Evolutionary conservation across 345 rosid genomes (phyloP), one percentile per base, ranked within the genome.

Genomic region (Acer campestre): DNA sequence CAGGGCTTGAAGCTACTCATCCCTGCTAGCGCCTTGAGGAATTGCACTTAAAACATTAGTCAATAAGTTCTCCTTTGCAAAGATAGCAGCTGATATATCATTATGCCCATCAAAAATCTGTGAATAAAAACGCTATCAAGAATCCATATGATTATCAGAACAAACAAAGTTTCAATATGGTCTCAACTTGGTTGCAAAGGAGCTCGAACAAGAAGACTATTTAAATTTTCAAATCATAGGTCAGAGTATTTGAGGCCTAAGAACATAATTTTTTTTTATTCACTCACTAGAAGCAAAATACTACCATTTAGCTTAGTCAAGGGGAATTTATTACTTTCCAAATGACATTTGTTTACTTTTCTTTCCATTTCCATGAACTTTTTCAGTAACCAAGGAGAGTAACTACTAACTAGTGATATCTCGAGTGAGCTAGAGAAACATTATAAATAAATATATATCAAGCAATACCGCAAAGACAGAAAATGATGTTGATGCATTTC

Each of bases 1-100:
- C 82, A 97, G 97, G 97, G 99, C 96, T 81, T 91, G 98, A 86
- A 97, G 99, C 99, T 98, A 97, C 82, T 92, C 97, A 61, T 97
- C 99, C 81, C 93, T 84, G 67, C 78, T 90, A 55, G 76, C 76
- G 1, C 86, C 93, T 69, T 83, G 91, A 80, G 98, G 97, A 72
- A 94, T 94, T 31, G 99, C 99, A 84, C 93, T 93, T 88, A 94
- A 88, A 76, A 97, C 94, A 58, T 94, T 94, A 79, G 80, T 82
- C 84, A 97, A 80, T n/a, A n/a, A n/a, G n/a, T n/a, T n/a, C n/a
- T n/a, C n/a, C n/a, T n/a, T n/a, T n/a, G n/a, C n/a, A n/a, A n/a
- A n/a, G n/a, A n/a, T n/a, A n/a, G n/a, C n/a, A n/a, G n/a, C n/a
- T n/a, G n/a, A n/a, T n/a, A n/a, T n/a, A n/a, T 73, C 99, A 84